Percentiles rank a stretch among this genome's conserved stretches.
These are phyloP conservation scores for Lyophyllum atratum DNA, from an alignment of 768 basidiomycete species.

Conservation along the genomic window DNA sequence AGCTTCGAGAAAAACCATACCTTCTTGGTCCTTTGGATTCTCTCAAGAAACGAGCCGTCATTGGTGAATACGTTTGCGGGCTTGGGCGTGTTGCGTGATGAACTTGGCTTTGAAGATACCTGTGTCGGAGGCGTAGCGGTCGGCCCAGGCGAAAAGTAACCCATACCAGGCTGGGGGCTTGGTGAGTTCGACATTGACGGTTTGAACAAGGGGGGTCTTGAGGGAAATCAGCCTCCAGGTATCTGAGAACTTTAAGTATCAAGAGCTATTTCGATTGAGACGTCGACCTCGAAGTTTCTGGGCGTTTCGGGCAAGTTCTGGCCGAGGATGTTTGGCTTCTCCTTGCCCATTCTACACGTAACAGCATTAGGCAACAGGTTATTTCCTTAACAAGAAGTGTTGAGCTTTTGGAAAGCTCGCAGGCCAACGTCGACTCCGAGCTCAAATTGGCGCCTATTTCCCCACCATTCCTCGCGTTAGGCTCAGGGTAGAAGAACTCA, in stretches of 20 bases:
- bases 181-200: conserved; percentile 16
- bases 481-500: too few species aligned
- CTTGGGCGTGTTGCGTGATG: conserved; percentile 41
- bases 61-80: conserved; percentile 62
- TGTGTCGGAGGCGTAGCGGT: conserved; percentile 7
- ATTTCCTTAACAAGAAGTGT: too few species aligned
- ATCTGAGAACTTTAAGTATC: neutral
- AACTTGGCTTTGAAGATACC: conserved; percentile 14
- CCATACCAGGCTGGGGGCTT: conserved; percentile 14
- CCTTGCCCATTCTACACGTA: neutral
- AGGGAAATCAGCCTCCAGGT: neutral
- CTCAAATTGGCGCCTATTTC: too few species aligned
- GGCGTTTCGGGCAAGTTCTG: neutral
- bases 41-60: conserved; percentile 69
- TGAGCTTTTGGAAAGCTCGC: too few species aligned
- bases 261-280: neutral
- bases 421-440: too few species aligned
- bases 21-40: conserved; percentile 60
- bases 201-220: neutral
- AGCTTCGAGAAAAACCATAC: conserved; percentile 24
- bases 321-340: too few species aligned
- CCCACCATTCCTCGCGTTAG: too few species aligned
- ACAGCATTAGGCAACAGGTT: too few species aligned
- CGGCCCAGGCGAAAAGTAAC: conserved; percentile 14
- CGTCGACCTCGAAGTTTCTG: neutral